These are phyloP conservation scores for Biscogniauxia mediterranea DNA, from an alignment of 2,329 filamentous ascomycete genomes.

Conservation along the genomic window DNA sequence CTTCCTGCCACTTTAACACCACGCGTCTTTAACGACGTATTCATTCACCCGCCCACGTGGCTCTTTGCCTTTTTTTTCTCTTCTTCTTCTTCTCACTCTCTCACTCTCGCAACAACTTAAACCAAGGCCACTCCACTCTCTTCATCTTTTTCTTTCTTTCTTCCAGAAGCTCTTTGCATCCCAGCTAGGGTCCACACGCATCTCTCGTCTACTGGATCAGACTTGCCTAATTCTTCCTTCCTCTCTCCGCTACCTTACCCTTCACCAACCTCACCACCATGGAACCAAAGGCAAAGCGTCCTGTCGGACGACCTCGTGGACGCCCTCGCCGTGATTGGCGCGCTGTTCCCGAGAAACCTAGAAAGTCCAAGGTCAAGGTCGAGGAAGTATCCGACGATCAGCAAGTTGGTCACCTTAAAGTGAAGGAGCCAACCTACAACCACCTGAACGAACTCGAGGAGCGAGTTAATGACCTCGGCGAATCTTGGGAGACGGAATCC, in stretches of 20 bases:
- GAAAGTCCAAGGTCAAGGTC: constrained; percentile 3
- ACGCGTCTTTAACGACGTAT: background rate
- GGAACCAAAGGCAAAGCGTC: background rate
- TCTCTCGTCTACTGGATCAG: background rate
- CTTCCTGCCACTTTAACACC: background rate
- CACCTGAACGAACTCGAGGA: constrained; percentile 19
- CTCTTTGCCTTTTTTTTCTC: background rate
- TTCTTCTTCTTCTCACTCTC: background rate
- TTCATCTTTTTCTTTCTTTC: background rate
- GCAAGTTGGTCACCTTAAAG: constrained; percentile 19
- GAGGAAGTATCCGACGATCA: constrained; percentile 20
- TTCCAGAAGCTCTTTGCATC: background rate
- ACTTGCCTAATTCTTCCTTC: background rate
- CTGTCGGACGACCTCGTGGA: background rate
- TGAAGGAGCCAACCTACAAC: constrained; percentile 10
- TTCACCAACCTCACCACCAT: background rate
- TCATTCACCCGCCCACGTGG: constrained; percentile 1
- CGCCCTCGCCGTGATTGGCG: background rate
- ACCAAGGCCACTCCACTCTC: background rate
- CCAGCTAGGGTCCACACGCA: background rate
- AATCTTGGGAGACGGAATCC: constrained; percentile 45
- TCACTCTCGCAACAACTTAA: background rate
- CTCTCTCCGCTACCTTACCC: background rate
- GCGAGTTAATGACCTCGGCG: constrained; percentile 22
- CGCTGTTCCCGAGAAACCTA: background rate